These are phyloP conservation scores for Coccomyxa sp. DNA, from an alignment of 139 green algal species.

Conservation along the genomic window DNA sequence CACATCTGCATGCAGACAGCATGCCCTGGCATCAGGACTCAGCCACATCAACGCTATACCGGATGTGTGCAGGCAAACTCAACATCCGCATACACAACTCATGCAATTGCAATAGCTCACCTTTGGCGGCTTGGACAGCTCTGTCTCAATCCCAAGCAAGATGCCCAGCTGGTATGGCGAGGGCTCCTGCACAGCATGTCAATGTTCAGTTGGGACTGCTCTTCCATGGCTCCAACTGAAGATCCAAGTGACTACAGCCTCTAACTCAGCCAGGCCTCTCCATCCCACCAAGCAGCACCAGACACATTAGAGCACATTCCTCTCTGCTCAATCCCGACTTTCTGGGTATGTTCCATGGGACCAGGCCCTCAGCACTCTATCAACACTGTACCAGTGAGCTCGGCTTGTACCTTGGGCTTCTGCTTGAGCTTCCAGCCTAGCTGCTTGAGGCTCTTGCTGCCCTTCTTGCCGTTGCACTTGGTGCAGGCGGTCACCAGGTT, in stretches of 20 bases:
- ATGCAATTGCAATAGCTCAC: background rate
- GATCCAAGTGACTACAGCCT: too few relatives aligned
- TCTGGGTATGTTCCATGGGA: background rate
- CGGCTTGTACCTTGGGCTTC: constrained; percentile 2
- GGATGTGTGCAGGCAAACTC: background rate
- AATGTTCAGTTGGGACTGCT: background rate
- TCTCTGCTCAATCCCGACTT: background rate
- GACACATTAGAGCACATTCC: background rate
- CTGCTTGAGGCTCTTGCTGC: constrained; percentile 44
- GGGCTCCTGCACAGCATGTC: constrained; percentile 18
- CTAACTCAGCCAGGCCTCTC: too few relatives aligned
- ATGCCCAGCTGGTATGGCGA: constrained; percentile 21
- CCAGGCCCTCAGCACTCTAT: background rate
- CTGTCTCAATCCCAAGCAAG: constrained; percentile 10
- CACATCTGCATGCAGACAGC: background rate
- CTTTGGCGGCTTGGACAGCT: constrained; percentile 13
- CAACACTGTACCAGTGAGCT: background rate
- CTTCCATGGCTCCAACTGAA: too few relatives aligned
- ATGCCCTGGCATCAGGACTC: background rate
- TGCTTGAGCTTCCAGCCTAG: constrained; percentile 46
- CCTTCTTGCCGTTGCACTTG: constrained; percentile 55
- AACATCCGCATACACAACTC: background rate
- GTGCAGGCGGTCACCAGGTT: constrained; percentile 44
- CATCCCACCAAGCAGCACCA: too few relatives aligned
- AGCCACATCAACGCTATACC: background rate